phyloP scores from a whole-genome alignment of 1,284 basidiomycete genomes.

The Microbotryomycetes sp. region DNA sequence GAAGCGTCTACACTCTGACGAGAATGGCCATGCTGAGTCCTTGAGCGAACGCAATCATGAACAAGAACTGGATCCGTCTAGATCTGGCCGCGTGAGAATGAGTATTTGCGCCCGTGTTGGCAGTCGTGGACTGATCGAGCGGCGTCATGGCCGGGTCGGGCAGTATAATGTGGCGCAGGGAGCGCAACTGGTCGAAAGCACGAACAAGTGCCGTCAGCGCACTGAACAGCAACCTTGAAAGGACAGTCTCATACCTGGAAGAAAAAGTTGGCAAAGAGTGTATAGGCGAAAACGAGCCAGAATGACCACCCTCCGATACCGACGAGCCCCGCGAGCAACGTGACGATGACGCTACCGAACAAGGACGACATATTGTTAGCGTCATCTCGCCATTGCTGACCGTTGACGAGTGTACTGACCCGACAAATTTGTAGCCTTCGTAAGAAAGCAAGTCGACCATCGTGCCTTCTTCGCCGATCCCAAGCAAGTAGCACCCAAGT shows the following conservation, averaged over 20 bases:
- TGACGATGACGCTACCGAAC: slow-evolving; percentile 57
- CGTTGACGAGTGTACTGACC: slow-evolving; percentile 53
- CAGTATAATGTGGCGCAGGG: slow-evolving; percentile 80
- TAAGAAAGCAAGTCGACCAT: slow-evolving; percentile 60
- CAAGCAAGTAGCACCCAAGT: slow-evolving; percentile 81
- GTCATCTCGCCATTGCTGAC: too few species aligned
- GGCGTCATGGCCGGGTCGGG: slow-evolving; percentile 51
- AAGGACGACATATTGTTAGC: background rate
- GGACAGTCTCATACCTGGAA: slow-evolving; percentile 58
- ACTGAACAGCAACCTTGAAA: background rate
- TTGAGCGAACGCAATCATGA: slow-evolving; percentile 63
- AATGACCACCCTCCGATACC: slow-evolving; percentile 58
- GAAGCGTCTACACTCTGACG: slow-evolving; percentile 10
- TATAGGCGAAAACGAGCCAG: slow-evolving; percentile 68
- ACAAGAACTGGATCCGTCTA: slow-evolving; percentile 75
- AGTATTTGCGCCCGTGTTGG: slow-evolving; percentile 48
- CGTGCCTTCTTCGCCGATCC: slow-evolving; percentile 66
- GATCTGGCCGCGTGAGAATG: slow-evolving; percentile 72
- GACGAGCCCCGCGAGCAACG: slow-evolving; percentile 57
- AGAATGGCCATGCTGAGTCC: slow-evolving; percentile 60
- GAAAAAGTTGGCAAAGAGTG: slow-evolving; percentile 82
- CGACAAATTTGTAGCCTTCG: slow-evolving; percentile 96
- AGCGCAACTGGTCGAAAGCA: slow-evolving; percentile 60
- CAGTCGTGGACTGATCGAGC: slow-evolving; percentile 36
- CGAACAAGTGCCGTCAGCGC: background rate